Evolutionary conservation across 2,329 filamentous ascomycete genomes (phyloP), one percentile per base, ranked within the genome.

Genomic region (Fusarium stilboides): DNA sequence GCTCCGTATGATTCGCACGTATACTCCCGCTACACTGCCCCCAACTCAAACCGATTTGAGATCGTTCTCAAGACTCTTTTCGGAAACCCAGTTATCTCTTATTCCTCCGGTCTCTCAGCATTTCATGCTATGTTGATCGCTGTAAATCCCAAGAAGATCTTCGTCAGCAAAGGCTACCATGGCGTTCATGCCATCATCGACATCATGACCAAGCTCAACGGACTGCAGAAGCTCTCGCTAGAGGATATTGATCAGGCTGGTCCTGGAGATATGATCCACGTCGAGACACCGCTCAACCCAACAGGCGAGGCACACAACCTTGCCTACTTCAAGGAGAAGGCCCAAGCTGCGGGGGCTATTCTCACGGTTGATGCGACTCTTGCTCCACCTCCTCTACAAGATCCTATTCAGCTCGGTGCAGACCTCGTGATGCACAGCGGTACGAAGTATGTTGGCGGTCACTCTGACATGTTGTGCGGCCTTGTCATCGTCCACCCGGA

Each of bases 221-320:
- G 92, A 0, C 86, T 97, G 15, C 80, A 91, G 77, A 87, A 91
- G 69, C 84, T 97, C 4, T 86, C 90, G n/a, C 86, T 98, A 7
- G 87, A 91, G 73, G 92, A 89, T 75, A 83, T 88, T 8, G 83
- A 86, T 14, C 86, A 88, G 36, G 87, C 89, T 31, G 85, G 89
- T 20, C 81, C 87, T 6, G 95, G 95, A 3, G 95, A 98, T 77
- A 83, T 98, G 4, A 86, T 99, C 52, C 93, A 97, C 78, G 85
- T 98, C 46, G 95, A 99, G 82, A 98, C 95, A 6, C 95, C 96
- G 0, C 84, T 98, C 31, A 99, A 99, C 80, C 95, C 96, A 0
- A 91, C 91, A 1, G 96, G 96, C 49, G 90, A 91, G 74, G 94
- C 94, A 2, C 90, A 88, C 69, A 85, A 93, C 72, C 89, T 98